A percentile compares a stretch with the other conserved stretches of the same genome.
Evolutionary conservation across 2,329 filamentous ascomycete genomes (phyloP).

Genomic region (Sphaerulina populicola): DNA sequence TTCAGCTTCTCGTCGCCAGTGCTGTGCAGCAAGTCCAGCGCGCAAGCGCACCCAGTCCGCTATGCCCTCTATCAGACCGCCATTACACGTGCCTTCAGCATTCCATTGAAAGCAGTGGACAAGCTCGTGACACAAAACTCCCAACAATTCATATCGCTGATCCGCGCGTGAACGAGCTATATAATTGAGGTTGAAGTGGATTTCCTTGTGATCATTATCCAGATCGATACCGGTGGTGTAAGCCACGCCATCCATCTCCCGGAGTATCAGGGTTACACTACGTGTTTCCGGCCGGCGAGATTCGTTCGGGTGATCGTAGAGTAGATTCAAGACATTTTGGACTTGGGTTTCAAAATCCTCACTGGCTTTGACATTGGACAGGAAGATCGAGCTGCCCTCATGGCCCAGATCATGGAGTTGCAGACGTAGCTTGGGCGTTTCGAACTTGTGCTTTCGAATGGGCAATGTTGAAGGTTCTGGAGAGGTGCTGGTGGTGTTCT

Average conservation of each 20-base stretch:
- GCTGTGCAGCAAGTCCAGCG: constrained; percentile 64
- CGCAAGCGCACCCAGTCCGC: constrained; percentile 85
- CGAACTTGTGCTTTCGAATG: constrained; percentile 29
- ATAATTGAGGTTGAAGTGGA: constrained; percentile 76
- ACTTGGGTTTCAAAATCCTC: constrained; percentile 56
- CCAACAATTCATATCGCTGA: constrained; percentile 56
- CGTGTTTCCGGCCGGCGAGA: constrained; percentile 55
- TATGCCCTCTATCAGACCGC: constrained; percentile 80
- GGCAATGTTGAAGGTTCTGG: constrained; percentile 14
- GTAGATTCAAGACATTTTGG: constrained; percentile 57
- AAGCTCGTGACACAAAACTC: constrained; percentile 83
- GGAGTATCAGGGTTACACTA: constrained; percentile 74
- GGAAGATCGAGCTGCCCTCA: constrained; percentile 58
- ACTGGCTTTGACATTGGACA: constrained; percentile 55
- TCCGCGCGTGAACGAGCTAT: constrained; percentile 41
- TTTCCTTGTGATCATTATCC: constrained; percentile 83
- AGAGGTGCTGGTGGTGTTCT: constrained; percentile 13
- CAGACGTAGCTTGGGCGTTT: constrained; percentile 41
- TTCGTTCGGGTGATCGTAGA: constrained; percentile 50
- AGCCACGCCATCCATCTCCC: constrained; percentile 73
- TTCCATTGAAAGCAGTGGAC: constrained; percentile 92
- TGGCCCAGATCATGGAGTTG: constrained; percentile 45
- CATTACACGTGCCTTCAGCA: constrained; percentile 47
- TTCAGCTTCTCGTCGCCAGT: constrained; percentile 60
- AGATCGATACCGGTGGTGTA: constrained; percentile 77